Percentiles rank a stretch among this genome's conserved stretches.
These are phyloP conservation scores for Pichia heedii DNA, from an alignment of 805 yeast species.

Conservation along the genomic window DNA sequence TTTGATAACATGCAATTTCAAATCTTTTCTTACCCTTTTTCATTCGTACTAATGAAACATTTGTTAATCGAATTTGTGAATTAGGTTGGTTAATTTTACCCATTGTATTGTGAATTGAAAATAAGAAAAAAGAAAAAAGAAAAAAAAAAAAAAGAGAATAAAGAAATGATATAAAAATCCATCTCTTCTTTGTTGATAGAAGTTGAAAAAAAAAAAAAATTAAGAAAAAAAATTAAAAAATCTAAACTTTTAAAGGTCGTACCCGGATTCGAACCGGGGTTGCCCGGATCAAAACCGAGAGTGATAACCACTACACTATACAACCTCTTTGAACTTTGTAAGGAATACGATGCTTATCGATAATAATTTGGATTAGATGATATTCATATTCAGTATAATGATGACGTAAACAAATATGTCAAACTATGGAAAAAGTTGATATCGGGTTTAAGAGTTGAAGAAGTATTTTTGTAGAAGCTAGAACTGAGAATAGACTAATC, in stretches of 20 bases:
- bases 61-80: slow-evolving; percentile 82
- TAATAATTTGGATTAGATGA: no score
- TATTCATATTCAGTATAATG: no score
- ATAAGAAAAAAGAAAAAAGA: background rate
- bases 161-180: background rate
- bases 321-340: slow-evolving; percentile 20
- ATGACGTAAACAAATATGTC: no score
- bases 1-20: slow-evolving; percentile 94
- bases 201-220: background rate
- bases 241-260: slow-evolving; percentile 41
- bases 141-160: background rate
- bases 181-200: no score
- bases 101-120: slow-evolving; percentile 14
- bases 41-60: slow-evolving; percentile 87
- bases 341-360: no score
- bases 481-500: no score
- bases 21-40: slow-evolving; percentile 86
- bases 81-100: slow-evolving; percentile 72
- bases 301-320: slow-evolving; percentile 79
- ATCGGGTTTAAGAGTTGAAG: no score
- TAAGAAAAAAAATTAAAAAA: background rate
- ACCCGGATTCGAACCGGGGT: slow-evolving; percentile 85
- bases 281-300: slow-evolving; percentile 72
- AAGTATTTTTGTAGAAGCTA: no score
- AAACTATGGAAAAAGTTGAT: no score